A percentile compares a stretch with the other conserved stretches of the same genome.
Evolutionary conservation across 345 rosid species (phyloP).

Genomic region (Aquilaria yunnanensis): DNA sequence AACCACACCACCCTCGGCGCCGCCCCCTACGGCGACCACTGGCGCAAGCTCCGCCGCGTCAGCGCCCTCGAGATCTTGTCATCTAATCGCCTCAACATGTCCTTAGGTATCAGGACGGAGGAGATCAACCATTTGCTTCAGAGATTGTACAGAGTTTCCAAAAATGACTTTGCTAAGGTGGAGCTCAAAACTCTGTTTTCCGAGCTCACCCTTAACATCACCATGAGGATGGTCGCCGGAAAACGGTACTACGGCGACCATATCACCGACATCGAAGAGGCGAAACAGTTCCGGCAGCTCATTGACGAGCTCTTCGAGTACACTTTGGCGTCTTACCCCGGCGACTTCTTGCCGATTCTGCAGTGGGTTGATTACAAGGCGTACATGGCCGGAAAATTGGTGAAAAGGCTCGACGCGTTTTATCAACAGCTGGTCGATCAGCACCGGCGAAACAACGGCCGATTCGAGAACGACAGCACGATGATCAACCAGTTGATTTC

Average conservation of each 20-base stretch:
- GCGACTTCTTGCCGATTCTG: conserved; percentile 22
- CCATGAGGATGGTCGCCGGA: conserved; percentile 40
- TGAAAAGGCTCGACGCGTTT: conserved; percentile 15
- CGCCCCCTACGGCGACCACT: conserved; percentile 2
- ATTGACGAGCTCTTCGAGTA: conserved; percentile 18
- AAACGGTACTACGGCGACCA: conserved; percentile 37
- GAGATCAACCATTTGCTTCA: neutral
- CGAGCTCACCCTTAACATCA: conserved; percentile 26
- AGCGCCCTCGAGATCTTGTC: conserved; percentile 1
- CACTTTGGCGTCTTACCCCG: conserved; percentile 18
- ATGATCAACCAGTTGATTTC: conserved; percentile 26
- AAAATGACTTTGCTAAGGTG: conserved; percentile 21
- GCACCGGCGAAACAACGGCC: conserved; percentile 2
- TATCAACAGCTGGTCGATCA: conserved; percentile 29
- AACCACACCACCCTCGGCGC: neutral
- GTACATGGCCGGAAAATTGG: conserved; percentile 15
- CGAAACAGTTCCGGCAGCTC: conserved; percentile 25
- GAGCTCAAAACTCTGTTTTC: conserved; percentile 26
- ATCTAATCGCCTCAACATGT: neutral
- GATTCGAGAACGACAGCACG: conserved; percentile 15
- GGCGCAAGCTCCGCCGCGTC: conserved; percentile 18
- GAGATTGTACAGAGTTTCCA: neutral
- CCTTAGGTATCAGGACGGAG: conserved; percentile 1
- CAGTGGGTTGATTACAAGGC: conserved; percentile 11
- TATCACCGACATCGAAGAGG: conserved; percentile 20